Conservation (phyloP, 805 yeast genomes). For the Cyberlindnera mississippiensis region DNA sequence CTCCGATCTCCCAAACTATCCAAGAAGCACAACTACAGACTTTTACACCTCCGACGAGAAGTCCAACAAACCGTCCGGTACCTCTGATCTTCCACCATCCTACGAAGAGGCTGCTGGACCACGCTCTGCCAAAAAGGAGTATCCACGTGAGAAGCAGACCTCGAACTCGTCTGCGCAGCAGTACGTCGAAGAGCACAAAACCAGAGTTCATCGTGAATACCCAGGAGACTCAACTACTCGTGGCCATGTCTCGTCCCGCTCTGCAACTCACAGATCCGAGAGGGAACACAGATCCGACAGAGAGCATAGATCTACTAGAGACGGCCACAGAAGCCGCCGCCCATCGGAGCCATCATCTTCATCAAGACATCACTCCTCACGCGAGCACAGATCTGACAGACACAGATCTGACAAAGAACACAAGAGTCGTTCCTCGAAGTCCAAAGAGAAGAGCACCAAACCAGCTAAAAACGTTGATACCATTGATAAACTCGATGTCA, state of each 20-base stretch:
- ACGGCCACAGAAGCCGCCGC: constrained; percentile 2
- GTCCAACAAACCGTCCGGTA: constrained; percentile 14
- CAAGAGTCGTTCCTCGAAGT: constrained; percentile 10
- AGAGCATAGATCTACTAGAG: constrained; percentile 17
- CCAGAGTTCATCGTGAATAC: constrained; percentile 21
- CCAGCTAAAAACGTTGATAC: constrained; percentile 80
- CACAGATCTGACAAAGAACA: constrained; percentile 11
- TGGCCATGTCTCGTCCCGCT: not conserved
- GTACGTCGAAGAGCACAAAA: constrained; percentile 15
- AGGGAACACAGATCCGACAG: constrained; percentile 11
- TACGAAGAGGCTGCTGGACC: constrained; percentile 67
- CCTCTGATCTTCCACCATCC: constrained; percentile 50
- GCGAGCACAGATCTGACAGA: constrained; percentile 13
- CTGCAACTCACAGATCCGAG: constrained; percentile 6
- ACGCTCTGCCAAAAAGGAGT: constrained; percentile 37
- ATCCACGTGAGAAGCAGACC: constrained; percentile 50
- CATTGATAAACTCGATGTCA: constrained; percentile 92
- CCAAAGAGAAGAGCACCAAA: constrained; percentile 39
- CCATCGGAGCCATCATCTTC: constrained; percentile 8
- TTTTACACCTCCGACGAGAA: constrained; percentile 29
- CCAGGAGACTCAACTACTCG: constrained; percentile 6
- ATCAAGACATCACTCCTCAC: constrained; percentile 4
- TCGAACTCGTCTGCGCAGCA: constrained; percentile 12
- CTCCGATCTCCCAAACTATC: constrained; percentile 28
- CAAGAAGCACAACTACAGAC: constrained; percentile 31